These are phyloP conservation scores for Peniophora sp. DNA, from an alignment of 1,284 basidiomycete genomes.

Conservation along the genomic window DNA sequence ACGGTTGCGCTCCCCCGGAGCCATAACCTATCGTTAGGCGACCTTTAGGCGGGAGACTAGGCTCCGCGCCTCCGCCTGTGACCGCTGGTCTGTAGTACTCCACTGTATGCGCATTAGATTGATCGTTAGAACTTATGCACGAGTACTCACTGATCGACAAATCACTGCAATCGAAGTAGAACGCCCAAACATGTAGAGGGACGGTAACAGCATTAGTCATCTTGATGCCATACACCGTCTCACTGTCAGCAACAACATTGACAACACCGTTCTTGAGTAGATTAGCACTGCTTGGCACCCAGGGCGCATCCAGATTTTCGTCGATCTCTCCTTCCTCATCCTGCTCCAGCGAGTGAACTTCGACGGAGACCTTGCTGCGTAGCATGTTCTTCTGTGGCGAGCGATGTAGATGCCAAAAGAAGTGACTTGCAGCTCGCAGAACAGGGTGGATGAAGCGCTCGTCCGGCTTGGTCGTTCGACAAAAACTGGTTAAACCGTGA, in stretches of 20 bases:
- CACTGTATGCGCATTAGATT: neutral
- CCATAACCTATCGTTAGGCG: conserved; percentile 23
- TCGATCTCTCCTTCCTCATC: neutral
- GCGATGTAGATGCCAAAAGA: conserved; percentile 17
- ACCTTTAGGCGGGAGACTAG: conserved; percentile 18
- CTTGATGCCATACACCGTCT: conserved; percentile 19
- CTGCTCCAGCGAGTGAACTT: neutral
- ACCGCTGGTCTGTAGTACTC: neutral
- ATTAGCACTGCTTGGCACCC: neutral
- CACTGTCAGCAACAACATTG: neutral
- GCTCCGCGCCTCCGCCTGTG: conserved; percentile 10
- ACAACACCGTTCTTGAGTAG: neutral
- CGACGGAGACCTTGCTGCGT: neutral
- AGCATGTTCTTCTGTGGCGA: conserved; percentile 7
- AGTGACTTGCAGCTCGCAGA: neutral
- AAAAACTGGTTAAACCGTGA: neutral
- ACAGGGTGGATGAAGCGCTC: neutral
- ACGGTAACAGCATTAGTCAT: conserved; percentile 20
- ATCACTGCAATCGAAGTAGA: conserved; percentile 27
- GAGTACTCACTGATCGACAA: conserved; percentile 19
- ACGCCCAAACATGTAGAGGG: conserved; percentile 25
- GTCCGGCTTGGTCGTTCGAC: neutral
- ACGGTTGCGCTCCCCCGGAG: conserved; percentile 19
- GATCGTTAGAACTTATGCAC: neutral
- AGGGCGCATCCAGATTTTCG: neutral